A percentile compares a stretch with the other conserved stretches of the same genome.
Evolutionary conservation across 345 rosid species (phyloP).

Genomic region (Gossypium rotundifolium): DNA sequence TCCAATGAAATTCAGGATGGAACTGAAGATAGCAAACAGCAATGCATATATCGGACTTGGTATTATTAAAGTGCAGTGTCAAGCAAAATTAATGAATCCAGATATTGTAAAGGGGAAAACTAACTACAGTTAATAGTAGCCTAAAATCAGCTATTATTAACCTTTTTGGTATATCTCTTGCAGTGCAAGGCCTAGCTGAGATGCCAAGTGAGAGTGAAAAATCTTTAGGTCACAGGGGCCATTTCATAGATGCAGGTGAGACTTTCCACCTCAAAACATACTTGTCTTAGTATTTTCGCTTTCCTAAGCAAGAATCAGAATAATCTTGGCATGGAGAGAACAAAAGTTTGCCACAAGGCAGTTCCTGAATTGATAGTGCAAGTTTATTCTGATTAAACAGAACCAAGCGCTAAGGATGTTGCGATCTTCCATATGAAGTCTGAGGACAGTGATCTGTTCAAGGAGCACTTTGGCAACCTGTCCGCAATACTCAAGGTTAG

Average conservation of each 20-base stretch:
- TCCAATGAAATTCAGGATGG: not conserved
- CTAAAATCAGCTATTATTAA: not conserved
- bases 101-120: not conserved
- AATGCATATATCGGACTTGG: not conserved
- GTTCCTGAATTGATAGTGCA: conserved; percentile 18
- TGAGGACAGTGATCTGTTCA: conserved; percentile 41
- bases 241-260: not conserved
- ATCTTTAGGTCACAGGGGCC: not conserved
- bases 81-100: not conserved
- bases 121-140: not conserved
- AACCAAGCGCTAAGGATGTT: conserved; percentile 21
- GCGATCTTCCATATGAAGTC: conserved; percentile 16
- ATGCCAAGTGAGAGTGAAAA: not conserved
- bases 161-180: not conserved
- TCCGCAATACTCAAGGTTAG: conserved; percentile 43
- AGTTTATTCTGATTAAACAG: conserved; percentile 17
- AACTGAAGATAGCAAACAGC: not conserved
- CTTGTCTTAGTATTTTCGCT: not conserved
- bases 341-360: conserved; percentile 3
- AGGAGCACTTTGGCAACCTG: conserved; percentile 50
- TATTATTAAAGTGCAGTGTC: not conserved
- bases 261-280: conserved; percentile 1
- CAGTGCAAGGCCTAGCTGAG: conserved; percentile 10
- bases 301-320: not conserved
- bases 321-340: not conserved